phyloP scores from a whole-genome alignment of 192 early-diverging fungal species.

The Backusella sp. region DNA sequence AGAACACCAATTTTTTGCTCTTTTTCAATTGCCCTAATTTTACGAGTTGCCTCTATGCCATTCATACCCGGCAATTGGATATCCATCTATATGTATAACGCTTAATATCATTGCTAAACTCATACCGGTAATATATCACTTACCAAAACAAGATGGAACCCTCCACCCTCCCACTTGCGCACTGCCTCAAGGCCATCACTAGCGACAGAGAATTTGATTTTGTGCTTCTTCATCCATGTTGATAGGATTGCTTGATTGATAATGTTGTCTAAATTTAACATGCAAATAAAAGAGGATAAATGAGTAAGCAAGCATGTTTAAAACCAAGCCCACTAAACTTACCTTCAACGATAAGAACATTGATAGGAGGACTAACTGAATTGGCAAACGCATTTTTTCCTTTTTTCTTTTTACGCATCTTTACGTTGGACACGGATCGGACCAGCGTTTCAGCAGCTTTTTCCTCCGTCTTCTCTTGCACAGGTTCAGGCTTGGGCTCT shows the following conservation, averaged over 20 bases:
- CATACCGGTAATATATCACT: constrained; percentile 5
- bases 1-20: constrained; percentile 58
- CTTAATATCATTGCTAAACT: background rate
- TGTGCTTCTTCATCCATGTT: constrained; percentile 68
- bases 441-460: background rate
- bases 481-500: background rate
- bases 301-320: background rate
- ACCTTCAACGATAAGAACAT: constrained; percentile 81
- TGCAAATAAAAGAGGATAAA: background rate
- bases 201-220: constrained; percentile 74
- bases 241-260: constrained; percentile 74
- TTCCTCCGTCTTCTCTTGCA: background rate
- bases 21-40: constrained; percentile 59
- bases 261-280: constrained; percentile 56
- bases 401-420: constrained; percentile 16
- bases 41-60: constrained; percentile 64
- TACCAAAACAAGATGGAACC: constrained; percentile 68
- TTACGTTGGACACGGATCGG: constrained; percentile 3
- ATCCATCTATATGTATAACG: constrained; percentile 55
- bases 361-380: constrained; percentile 58
- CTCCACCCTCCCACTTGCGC: constrained; percentile 67
- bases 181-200: constrained; percentile 82
- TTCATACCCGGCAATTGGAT: constrained; percentile 72
- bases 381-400: constrained; percentile 23
- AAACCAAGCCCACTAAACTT: background rate